These are phyloP conservation scores for Moesziomyces globuligerus DNA, from an alignment of 1,284 basidiomycete species.

Conservation along the genomic window DNA sequence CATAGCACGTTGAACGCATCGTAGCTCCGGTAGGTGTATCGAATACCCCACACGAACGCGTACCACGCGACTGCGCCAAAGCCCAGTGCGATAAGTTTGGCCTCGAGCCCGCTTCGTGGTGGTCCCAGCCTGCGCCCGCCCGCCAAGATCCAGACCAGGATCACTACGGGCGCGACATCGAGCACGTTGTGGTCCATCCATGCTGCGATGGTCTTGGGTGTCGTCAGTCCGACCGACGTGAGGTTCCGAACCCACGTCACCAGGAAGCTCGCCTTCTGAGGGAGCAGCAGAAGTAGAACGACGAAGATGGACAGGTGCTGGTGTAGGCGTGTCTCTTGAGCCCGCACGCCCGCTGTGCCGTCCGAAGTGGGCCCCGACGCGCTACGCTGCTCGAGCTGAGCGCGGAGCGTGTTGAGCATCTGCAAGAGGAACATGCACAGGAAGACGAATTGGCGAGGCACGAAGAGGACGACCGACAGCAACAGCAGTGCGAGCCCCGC, in stretches of 20 bases:
- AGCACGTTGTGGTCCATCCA: conserved; percentile 76
- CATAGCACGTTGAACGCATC: conserved; percentile 39
- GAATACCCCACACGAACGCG: conserved; percentile 45
- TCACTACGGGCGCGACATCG: conserved; percentile 75
- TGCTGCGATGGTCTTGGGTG: conserved; percentile 55
- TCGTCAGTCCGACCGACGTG: conserved; percentile 63
- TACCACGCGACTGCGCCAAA: conserved; percentile 36
- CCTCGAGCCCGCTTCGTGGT: conserved; percentile 17
- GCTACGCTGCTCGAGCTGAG: conserved; percentile 31
- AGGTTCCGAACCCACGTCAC: conserved; percentile 88
- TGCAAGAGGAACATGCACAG: conserved; percentile 83
- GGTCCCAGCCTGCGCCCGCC: conserved; percentile 43
- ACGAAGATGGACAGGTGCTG: conserved; percentile 72
- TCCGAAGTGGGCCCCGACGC: no score
- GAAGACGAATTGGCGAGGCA: conserved; percentile 91
- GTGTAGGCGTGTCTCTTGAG: conserved; percentile 70
- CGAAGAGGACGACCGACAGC: conserved; percentile 75
- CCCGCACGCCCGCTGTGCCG: conserved; percentile 32
- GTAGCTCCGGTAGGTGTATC: conserved; percentile 47
- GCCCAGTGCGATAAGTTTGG: conserved; percentile 12
- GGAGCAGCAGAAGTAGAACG: conserved; percentile 84
- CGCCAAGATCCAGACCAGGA: conserved; percentile 69
- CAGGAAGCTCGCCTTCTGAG: conserved; percentile 80
- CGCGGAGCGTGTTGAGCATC: conserved; percentile 68
- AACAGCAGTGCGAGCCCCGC: conserved; percentile 76